Conservation (phyloP, 2,329 filamentous ascomycete species). For the Alternaria burnsii region DNA sequence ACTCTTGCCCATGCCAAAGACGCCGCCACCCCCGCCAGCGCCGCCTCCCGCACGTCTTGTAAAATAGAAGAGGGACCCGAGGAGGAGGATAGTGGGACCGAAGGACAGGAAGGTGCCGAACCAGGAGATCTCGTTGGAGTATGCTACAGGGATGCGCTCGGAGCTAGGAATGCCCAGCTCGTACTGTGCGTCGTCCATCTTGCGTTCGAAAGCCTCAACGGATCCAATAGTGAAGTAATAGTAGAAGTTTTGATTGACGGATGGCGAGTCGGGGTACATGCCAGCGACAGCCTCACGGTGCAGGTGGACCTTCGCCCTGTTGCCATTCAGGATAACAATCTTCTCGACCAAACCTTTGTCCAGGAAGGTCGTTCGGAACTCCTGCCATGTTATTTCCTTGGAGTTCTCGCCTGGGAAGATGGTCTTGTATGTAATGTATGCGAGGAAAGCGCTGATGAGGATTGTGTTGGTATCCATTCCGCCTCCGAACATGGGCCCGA, state of each 20-base stretch:
- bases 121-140: conserved; percentile 77
- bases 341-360: conserved; percentile 97
- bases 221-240: conserved; percentile 98
- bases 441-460: conserved; percentile 66
- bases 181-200: conserved; percentile 85
- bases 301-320: conserved; percentile 80
- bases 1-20: conserved; percentile 96
- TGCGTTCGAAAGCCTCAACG: conserved; percentile 88
- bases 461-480: conserved; percentile 64
- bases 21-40: conserved; percentile 67
- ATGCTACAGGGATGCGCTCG: conserved; percentile 94
- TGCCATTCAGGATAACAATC: conserved; percentile 80
- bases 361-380: conserved; percentile 90
- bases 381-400: conserved; percentile 96
- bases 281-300: conserved; percentile 76
- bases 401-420: conserved; percentile 72
- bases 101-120: conserved; percentile 79
- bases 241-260: conserved; percentile 72
- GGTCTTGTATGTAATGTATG: conserved; percentile 67
- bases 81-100: conserved; percentile 84
- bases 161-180: conserved; percentile 84
- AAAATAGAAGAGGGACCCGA: conserved; percentile 82
- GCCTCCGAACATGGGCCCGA: conserved; percentile 30
- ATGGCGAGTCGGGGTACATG: conserved; percentile 79
- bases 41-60: conserved; percentile 77